Percentiles rank a stretch among this genome's conserved stretches.
Evolutionary conservation across 306 rosid genomes (phyloP).

Genomic region (Mucuna pruriens): DNA sequence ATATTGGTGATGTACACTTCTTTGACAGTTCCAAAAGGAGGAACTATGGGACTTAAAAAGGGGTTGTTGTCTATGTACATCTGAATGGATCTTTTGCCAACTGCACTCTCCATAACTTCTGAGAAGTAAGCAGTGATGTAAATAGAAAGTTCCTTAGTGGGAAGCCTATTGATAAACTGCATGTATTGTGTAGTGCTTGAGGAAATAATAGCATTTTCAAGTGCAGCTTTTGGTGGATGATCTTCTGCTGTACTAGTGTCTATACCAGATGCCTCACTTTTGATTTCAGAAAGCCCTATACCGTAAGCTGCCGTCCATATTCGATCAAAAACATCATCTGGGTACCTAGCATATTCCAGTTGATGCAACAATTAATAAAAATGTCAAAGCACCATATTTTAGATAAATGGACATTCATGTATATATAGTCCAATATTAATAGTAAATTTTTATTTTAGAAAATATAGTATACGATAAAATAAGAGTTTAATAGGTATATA

Average conservation of each 20-base stretch:
- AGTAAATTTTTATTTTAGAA: neutral
- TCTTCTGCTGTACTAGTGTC: slow-evolving; percentile 43
- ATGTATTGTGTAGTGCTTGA: slow-evolving; percentile 20
- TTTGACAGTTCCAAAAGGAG: slow-evolving; percentile 45
- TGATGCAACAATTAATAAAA: neutral
- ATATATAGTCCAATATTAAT: neutral
- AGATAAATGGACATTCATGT: neutral
- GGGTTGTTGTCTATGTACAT: slow-evolving; percentile 37
- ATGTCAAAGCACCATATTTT: neutral
- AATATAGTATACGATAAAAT: too few species aligned
- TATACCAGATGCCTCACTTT: slow-evolving; percentile 27
- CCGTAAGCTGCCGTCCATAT: slow-evolving; percentile 40
- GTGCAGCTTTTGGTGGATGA: slow-evolving; percentile 48
- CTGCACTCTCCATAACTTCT: slow-evolving; percentile 41
- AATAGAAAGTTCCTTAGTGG: slow-evolving; percentile 19
- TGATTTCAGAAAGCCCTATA: slow-evolving; percentile 6
- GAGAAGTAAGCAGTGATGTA: slow-evolving; percentile 55
- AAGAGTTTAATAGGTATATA: too few species aligned
- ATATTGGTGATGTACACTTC: slow-evolving; percentile 43
- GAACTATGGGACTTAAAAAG: slow-evolving; percentile 35
- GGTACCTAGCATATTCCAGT: slow-evolving; percentile 42
- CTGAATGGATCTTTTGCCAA: slow-evolving; percentile 40
- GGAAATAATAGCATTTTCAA: slow-evolving; percentile 42
- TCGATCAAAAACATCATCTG: slow-evolving; percentile 49
- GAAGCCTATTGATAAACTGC: slow-evolving; percentile 36